These are phyloP conservation scores for Leucosporidium yakuticum DNA, from an alignment of 768 basidiomycete species.

Conservation along the genomic window DNA sequence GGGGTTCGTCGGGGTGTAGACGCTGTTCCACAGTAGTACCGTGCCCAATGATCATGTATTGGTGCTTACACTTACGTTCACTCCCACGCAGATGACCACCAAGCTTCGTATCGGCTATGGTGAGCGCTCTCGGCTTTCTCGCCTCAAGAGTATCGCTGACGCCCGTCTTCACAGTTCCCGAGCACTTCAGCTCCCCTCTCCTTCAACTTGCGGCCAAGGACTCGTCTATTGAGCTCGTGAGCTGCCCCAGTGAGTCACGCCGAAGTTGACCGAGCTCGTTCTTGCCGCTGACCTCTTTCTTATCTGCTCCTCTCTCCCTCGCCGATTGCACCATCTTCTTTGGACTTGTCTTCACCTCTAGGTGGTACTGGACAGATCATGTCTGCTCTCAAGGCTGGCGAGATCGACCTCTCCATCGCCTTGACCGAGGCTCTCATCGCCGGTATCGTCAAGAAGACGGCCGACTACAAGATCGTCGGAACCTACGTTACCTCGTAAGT, in stretches of 20 bases:
- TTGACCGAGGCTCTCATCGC: conserved; percentile 86
- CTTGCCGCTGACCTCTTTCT: not conserved
- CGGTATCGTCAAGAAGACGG: conserved; percentile 74
- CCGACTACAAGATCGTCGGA: conserved; percentile 83
- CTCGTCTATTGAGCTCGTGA: conserved; percentile 71
- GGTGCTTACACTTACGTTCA: too few relatives aligned
- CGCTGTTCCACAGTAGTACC: too few relatives aligned
- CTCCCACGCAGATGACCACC: not conserved
- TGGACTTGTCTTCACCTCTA: conserved; percentile 42
- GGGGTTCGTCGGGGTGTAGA: too few relatives aligned
- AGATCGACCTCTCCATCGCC: conserved; percentile 79
- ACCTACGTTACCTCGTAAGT: conserved; percentile 63
- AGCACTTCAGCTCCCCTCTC: conserved; percentile 84
- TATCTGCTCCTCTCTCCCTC: not conserved
- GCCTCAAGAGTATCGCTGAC: not conserved
- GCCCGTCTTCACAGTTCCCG: conserved; percentile 13
- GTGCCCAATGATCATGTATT: too few relatives aligned
- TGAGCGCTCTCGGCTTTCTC: not conserved
- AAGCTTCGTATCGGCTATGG: conserved; percentile 5
- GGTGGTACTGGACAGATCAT: conserved; percentile 84
- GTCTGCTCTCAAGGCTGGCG: conserved; percentile 61
- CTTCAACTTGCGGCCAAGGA: conserved; percentile 74
- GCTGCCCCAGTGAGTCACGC: conserved; percentile 70
- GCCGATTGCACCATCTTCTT: not conserved
- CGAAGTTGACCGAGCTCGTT: not conserved